These are phyloP conservation scores for Jatropha curcas DNA, from an alignment of 345 rosid genomes.

Conservation along the genomic window DNA sequence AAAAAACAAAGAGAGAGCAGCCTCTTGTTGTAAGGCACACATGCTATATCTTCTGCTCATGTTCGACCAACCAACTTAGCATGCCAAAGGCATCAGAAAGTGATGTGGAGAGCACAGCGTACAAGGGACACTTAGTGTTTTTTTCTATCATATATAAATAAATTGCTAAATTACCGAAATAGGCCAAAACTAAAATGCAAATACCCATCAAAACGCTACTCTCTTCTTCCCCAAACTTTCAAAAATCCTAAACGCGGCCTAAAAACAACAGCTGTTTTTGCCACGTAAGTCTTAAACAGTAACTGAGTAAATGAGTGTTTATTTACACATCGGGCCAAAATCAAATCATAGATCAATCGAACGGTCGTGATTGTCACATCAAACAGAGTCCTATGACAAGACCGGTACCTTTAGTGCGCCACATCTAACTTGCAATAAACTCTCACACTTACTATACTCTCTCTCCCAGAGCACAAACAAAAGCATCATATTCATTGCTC, in stretches of 20 bases:
- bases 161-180: no score
- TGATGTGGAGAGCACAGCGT: slow-evolving; percentile 8
- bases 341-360: slow-evolving; percentile 11
- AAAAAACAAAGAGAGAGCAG: not conserved
- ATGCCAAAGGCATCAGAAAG: not conserved
- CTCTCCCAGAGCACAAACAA: not conserved
- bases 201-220: no score
- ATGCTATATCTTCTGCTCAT: not conserved
- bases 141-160: no score
- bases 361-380: slow-evolving; percentile 27
- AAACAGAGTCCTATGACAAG: slow-evolving; percentile 16
- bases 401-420: slow-evolving; percentile 25
- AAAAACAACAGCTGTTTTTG: no score
- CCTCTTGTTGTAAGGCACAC: not conserved
- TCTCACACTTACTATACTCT: not conserved
- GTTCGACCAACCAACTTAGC: not conserved
- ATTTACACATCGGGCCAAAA: not conserved
- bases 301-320: no score
- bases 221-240: no score
- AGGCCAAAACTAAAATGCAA: no score
- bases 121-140: no score
- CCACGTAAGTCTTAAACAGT: no score
- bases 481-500: not conserved
- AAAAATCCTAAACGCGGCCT: no score
- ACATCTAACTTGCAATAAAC: slow-evolving; percentile 23